Conservation (phyloP, 495 filamentous ascomycete species). For the Penicillium ucsense region DNA sequence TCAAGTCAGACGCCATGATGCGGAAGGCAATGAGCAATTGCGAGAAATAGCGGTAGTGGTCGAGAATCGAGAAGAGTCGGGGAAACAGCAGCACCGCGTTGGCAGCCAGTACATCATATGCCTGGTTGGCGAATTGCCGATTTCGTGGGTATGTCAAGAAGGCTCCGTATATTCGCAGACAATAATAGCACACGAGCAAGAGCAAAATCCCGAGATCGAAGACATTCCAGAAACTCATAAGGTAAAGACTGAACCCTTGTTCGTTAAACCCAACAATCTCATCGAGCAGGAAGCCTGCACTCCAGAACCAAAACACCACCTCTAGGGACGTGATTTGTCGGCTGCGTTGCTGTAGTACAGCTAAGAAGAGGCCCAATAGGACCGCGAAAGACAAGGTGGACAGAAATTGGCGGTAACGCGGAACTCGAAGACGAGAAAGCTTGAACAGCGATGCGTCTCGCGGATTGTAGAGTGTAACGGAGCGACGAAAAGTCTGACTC, state of each 20-base stretch:
- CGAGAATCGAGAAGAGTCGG: conserved; percentile 79
- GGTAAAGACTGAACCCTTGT: conserved; percentile 86
- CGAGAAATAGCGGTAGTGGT: conserved; percentile 92
- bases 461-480: conserved; percentile 82
- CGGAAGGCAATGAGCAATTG: conserved; percentile 87
- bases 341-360: conserved; percentile 60
- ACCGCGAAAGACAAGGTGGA: conserved; percentile 77
- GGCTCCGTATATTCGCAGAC: conserved; percentile 76
- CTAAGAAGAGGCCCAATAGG: conserved; percentile 72
- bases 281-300: conserved; percentile 92
- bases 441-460: conserved; percentile 84
- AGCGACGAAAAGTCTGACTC: conserved; percentile 46
- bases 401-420: conserved; percentile 78
- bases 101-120: conserved; percentile 82
- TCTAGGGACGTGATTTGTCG: conserved; percentile 70
- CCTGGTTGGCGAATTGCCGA: conserved; percentile 60
- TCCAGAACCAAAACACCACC: conserved; percentile 92
- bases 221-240: conserved; percentile 94
- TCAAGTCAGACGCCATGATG: conserved; percentile 82
- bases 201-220: conserved; percentile 84
- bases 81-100: conserved; percentile 85
- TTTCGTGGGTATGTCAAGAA: conserved; percentile 58
- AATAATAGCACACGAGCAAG: conserved; percentile 81
- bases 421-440: conserved; percentile 77
- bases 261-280: conserved; percentile 89